A percentile compares a stretch with the other conserved stretches of the same genome.
phyloP scores from a whole-genome alignment of 2,329 filamentous ascomycete species.

The Fusarium sp. region DNA sequence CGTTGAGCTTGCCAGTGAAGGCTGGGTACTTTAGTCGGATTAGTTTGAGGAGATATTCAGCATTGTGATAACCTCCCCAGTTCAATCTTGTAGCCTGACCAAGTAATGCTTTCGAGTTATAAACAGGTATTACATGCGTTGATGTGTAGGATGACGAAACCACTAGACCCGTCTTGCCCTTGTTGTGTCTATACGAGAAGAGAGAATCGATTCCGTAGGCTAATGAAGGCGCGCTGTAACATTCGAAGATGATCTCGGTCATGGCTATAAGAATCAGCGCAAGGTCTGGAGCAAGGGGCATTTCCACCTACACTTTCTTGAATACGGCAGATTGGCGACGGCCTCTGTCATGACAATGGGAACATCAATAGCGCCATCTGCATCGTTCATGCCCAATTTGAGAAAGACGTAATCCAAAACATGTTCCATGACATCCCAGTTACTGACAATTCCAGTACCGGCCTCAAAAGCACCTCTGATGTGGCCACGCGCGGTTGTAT shows the following conservation, averaged over 20 bases:
- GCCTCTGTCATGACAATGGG: conserved; percentile 96
- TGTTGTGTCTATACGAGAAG: conserved; percentile 94
- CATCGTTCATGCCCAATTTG: conserved; percentile 86
- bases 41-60: conserved; percentile 91
- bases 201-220: conserved; percentile 96
- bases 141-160: conserved; percentile 92
- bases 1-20: conserved; percentile 85
- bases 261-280: conserved; percentile 69
- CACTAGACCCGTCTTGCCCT: conserved; percentile 85
- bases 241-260: conserved; percentile 97
- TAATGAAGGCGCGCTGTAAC: conserved; percentile 88
- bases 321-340: conserved; percentile 88
- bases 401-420: conserved; percentile 94
- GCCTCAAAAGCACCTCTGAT: conserved; percentile 91
- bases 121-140: conserved; percentile 93
- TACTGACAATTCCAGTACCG: conserved; percentile 89
- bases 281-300: not conserved
- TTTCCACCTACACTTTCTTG: conserved; percentile 76
- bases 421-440: conserved; percentile 98
- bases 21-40: conserved; percentile 90
- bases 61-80: conserved; percentile 91
- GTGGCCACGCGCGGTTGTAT: conserved; percentile 91
- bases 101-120: conserved; percentile 84
- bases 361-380: conserved; percentile 78
- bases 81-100: conserved; percentile 88